Evolutionary conservation across 805 yeast genomes (phyloP).

Genomic region (Hanseniaspora guilliermondii): DNA sequence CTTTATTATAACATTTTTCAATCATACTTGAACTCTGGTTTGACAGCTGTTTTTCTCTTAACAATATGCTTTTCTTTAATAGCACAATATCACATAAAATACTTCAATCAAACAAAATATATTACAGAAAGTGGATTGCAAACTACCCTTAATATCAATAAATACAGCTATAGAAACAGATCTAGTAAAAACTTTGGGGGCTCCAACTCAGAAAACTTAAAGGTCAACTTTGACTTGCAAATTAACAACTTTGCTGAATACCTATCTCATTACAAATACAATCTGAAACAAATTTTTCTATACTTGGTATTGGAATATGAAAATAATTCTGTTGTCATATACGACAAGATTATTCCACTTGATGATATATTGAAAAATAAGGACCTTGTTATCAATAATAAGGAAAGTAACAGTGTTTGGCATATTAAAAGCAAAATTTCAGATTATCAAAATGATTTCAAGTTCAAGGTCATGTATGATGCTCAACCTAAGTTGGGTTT

Average conservation of each 20-base stretch:
- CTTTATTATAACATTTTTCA: conserved; percentile 2
- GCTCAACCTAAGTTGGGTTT: conserved; percentile 11
- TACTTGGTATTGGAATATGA: conserved; percentile 6
- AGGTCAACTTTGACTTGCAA: conserved; percentile 3
- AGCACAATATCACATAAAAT: conserved; percentile 1
- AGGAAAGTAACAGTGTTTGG: conserved; percentile 11
- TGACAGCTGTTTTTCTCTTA: background rate
- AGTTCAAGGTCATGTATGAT: conserved; percentile 7
- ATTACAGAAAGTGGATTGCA: background rate
- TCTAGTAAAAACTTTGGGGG: conserved; percentile 11
- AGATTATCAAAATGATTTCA: background rate
- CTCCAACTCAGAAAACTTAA: conserved; percentile 4
- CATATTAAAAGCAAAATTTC: conserved; percentile 2
- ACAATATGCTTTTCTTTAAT: background rate
- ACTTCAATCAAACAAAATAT: background rate
- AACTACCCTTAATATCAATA: conserved; percentile 1
- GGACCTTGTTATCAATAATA: background rate
- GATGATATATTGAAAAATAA: background rate
- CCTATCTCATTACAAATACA: conserved; percentile 1
- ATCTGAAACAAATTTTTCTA: conserved; percentile 9
- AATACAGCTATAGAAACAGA: conserved; percentile 3
- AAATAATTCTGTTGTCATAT: background rate
- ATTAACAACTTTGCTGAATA: background rate
- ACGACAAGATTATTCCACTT: conserved; percentile 2
- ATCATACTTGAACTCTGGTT: background rate